Conservation (phyloP, 169 alveolate species). For the Cryptosporidium tyzzeri region DNA sequence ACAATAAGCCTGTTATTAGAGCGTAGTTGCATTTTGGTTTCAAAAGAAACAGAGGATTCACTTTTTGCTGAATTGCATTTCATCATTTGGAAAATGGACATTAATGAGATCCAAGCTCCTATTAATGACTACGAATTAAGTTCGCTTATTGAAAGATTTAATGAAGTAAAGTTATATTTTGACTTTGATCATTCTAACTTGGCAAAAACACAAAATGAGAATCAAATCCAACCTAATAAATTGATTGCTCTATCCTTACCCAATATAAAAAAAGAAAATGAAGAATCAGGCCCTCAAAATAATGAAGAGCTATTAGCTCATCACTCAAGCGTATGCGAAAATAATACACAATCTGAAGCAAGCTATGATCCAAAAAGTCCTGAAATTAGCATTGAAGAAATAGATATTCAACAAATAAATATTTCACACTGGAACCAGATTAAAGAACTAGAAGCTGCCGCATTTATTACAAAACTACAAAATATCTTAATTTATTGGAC, state of each 20-base stretch:
- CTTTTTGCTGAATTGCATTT: conserved; percentile 58
- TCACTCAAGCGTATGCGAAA: background rate
- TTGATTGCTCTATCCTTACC: background rate
- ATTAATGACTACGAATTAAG: conserved; percentile 25
- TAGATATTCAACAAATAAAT: conserved; percentile 22
- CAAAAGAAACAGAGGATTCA: conserved; percentile 40
- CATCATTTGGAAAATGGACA: conserved; percentile 55
- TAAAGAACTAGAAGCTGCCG: conserved; percentile 26
- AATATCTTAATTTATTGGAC: conserved; percentile 39
- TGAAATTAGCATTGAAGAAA: conserved; percentile 25
- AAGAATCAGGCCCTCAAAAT: background rate
- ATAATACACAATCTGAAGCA: background rate
- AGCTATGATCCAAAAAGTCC: background rate
- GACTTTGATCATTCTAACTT: conserved; percentile 4
- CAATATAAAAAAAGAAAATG: background rate
- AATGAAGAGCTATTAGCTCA: background rate
- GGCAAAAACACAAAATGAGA: background rate
- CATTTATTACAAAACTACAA: conserved; percentile 44
- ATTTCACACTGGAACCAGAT: conserved; percentile 45
- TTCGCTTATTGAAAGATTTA: conserved; percentile 8
- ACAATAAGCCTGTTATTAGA: conserved; percentile 19
- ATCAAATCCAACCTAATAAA: background rate
- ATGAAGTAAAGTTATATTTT: background rate
- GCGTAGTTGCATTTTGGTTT: conserved; percentile 26
- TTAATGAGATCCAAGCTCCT: conserved; percentile 36